phyloP scores from a whole-genome alignment of 768 basidiomycete genomes.

The Vararia minispora region DNA sequence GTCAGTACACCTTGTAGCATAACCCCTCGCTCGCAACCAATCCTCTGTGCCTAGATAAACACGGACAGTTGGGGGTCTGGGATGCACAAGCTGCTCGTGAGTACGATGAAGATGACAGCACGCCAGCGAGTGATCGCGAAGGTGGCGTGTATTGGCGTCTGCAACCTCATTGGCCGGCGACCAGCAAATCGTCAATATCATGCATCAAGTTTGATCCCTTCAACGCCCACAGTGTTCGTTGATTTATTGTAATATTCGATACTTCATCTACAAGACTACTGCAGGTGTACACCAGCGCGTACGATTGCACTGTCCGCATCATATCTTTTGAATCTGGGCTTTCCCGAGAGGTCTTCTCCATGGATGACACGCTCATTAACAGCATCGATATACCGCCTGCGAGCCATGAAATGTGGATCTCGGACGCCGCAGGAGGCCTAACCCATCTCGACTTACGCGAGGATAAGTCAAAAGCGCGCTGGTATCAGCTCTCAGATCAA shows the following conservation, averaged over 20 bases:
- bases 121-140: constrained; percentile 31
- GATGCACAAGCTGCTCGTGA: constrained; percentile 61
- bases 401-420: constrained; percentile 80
- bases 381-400: constrained; percentile 56
- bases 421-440: constrained; percentile 58
- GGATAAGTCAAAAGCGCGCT: constrained; percentile 35
- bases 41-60: constrained; percentile 46
- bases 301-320: constrained; percentile 68
- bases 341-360: constrained; percentile 58
- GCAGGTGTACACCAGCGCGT: constrained; percentile 72
- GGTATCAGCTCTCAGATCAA: constrained; percentile 55
- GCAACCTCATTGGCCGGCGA: constrained; percentile 78
- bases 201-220: constrained; percentile 67
- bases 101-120: constrained; percentile 51
- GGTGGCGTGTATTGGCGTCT: constrained; percentile 74
- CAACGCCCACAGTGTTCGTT: constrained; percentile 57
- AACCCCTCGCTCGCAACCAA: neutral
- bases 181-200: constrained; percentile 69
- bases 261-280: constrained; percentile 1
- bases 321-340: constrained; percentile 64
- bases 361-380: constrained; percentile 51
- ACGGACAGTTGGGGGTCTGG: constrained; percentile 79
- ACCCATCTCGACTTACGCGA: constrained; percentile 73
- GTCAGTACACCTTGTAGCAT: constrained; percentile 23
- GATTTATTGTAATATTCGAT: neutral